These are phyloP conservation scores for Syzygium grande DNA, from an alignment of 345 rosid genomes.

Conservation along the genomic window DNA sequence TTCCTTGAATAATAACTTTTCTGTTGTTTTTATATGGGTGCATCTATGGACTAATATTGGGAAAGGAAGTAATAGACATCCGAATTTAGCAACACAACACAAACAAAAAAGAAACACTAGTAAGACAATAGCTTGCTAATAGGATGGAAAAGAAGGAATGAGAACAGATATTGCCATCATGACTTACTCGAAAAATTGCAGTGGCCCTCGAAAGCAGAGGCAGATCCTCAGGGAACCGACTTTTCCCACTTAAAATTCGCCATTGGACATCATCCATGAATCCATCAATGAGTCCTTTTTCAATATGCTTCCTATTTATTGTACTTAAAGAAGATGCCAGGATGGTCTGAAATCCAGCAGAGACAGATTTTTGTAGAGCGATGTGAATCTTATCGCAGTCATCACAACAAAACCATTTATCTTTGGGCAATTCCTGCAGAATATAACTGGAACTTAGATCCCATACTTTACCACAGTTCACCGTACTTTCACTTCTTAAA, in stretches of 20 bases:
- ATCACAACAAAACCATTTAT: constrained; percentile 83
- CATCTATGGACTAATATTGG: background rate
- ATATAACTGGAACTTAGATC: constrained; percentile 1
- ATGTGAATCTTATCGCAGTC: constrained; percentile 65
- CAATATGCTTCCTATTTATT: constrained; percentile 54
- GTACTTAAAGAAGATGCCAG: constrained; percentile 39
- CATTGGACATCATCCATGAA: constrained; percentile 44
- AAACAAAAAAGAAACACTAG: background rate
- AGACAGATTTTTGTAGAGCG: constrained; percentile 54
- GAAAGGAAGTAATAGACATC: background rate
- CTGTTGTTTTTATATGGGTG: background rate
- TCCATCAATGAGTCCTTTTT: constrained; percentile 53
- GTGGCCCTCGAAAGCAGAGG: constrained; percentile 70
- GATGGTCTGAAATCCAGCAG: constrained; percentile 46
- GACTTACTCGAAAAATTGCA: constrained; percentile 79
- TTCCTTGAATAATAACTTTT: background rate
- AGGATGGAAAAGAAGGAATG: background rate
- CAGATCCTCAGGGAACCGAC: constrained; percentile 57
- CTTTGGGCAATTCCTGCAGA: constrained; percentile 70
- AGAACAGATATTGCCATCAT: background rate
- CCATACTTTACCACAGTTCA: background rate
- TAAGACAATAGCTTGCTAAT: background rate
- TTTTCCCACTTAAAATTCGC: constrained; percentile 79
- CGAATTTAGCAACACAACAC: background rate
- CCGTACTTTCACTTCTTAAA: background rate